A percentile compares a stretch with the other conserved stretches of the same genome.
Conservation (phyloP, 208 protist species). For the Trypanosoma cruzi region DNA sequence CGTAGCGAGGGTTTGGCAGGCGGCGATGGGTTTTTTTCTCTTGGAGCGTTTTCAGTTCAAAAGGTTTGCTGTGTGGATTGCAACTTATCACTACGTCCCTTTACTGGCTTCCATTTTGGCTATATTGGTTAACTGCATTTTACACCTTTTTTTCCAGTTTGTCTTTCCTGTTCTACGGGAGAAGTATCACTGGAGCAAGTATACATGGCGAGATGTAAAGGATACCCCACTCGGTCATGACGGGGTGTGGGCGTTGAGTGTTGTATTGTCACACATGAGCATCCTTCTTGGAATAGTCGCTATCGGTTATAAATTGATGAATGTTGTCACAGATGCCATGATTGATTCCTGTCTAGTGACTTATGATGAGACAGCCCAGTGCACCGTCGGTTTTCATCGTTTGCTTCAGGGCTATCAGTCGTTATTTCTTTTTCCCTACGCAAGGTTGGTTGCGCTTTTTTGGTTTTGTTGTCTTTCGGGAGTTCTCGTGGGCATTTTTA, state of each 20-base stretch:
- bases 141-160: constrained; percentile 29
- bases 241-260: constrained; percentile 9
- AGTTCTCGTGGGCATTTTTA: constrained; percentile 16
- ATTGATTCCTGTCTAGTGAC: constrained; percentile 27
- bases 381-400: constrained; percentile 18
- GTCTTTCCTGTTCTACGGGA: constrained; percentile 24
- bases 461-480: constrained; percentile 6
- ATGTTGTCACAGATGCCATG: constrained; percentile 17
- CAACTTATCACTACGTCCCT: constrained; percentile 31
- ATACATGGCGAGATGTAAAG: constrained; percentile 16
- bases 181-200: constrained; percentile 28
- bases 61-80: constrained; percentile 22
- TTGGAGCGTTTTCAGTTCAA: constrained; percentile 21
- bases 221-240: constrained; percentile 23
- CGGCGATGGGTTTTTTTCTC: constrained; percentile 21
- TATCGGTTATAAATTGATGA: constrained; percentile 32
- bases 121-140: constrained; percentile 24
- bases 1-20: not conserved
- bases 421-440: constrained; percentile 11
- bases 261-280: constrained; percentile 18
- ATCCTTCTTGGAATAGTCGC: constrained; percentile 19
- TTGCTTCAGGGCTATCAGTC: constrained; percentile 15
- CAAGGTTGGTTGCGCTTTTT: constrained; percentile 8
- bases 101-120: constrained; percentile 19
- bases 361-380: constrained; percentile 21